Base-by-base conservation (phyloP, 2,329 filamentous ascomycete species). In the Bipolaris oryzae region DNA sequence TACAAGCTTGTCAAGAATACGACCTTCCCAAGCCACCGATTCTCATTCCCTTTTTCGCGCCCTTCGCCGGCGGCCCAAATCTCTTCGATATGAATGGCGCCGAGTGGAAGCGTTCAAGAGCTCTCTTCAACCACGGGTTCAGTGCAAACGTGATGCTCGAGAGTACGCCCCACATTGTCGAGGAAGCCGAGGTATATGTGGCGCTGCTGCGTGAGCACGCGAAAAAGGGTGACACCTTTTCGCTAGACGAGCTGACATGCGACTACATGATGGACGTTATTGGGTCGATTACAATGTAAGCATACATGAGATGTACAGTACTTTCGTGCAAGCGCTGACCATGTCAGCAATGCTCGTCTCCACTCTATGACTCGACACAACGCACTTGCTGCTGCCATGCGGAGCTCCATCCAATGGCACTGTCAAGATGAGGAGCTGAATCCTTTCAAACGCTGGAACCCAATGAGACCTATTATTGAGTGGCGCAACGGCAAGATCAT, bases 91-190 rank as follows among this genome's bases (percentile, higher is more conserved):
- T 64, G 59, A 60, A 55, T 23, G 57, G 49, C 5, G 16, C 50
- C 1, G 52, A 60, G 21, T 70, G 66, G 64, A 70, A 67, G 44
- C 75, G 81, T 2, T 64, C 59, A 44, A 49, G 65, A 11, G 37
- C 51, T 4, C 38, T 69, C 7, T 71, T 69, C 46, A 68, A 61
- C 15, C 58, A 57, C 1, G 64, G 55, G 1, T 62, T 59, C 44
- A 57, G 55, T 62, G 84, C 28, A 80, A 78, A 59, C 77, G 81
- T 0, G 77, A 82, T 3, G 81, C 66, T 1, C 75, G 74, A 23
- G 74, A 51, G 47, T 5, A 55, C 28, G 20, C 7, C 53, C n/a
- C 53, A 46, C 11, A 56, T 56, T 3, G 41, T 56, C 4, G 25
- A 51, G 9, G 53, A 56, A 34, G 53, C 47, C 1, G 42, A 56